These are phyloP conservation scores for Syncephalastrum sp. DNA, from an alignment of 371 early-diverging fungal genomes.

Conservation along the genomic window DNA sequence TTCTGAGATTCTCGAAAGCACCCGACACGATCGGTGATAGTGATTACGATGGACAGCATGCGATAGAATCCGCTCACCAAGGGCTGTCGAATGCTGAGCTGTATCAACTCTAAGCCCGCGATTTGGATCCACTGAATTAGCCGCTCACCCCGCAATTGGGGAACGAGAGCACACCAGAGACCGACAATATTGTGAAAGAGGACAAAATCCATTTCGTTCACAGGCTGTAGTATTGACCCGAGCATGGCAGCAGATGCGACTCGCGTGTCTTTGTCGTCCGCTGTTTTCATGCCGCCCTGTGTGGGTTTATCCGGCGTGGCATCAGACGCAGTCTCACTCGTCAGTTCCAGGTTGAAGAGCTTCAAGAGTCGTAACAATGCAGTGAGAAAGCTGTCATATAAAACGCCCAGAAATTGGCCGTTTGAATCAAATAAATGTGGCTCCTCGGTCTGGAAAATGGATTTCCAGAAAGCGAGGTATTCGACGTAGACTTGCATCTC, in stretches of 20 bases:
- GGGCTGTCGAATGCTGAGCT: conserved; percentile 55
- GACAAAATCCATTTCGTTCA: conserved; percentile 64
- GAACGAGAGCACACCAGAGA: conserved; percentile 64
- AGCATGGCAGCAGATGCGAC: conserved; percentile 2
- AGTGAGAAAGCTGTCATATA: conserved; percentile 36
- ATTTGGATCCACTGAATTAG: conserved; percentile 63
- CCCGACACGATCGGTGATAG: conserved; percentile 36
- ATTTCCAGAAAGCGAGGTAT: too few relatives aligned
- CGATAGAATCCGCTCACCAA: conserved; percentile 78
- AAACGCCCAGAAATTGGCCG: conserved; percentile 8
- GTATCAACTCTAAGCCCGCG: conserved; percentile 52
- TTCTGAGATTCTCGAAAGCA: conserved; percentile 34
- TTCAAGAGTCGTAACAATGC: conserved; percentile 25
- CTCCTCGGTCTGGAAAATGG: too few relatives aligned
- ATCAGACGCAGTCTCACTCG: conserved; percentile 2
- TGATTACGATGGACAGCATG: conserved; percentile 56
- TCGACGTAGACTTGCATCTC: too few relatives aligned
- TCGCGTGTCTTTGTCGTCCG: neutral
- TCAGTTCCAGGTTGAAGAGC: conserved; percentile 33
- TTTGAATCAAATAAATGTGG: too few relatives aligned
- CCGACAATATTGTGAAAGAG: conserved; percentile 69
- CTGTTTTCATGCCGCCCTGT: neutral
- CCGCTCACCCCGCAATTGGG: conserved; percentile 37
- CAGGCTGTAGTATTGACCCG: conserved; percentile 39
- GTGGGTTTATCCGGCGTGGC: neutral